These are phyloP conservation scores for Rhodotorula sp. DNA, from an alignment of 1,284 basidiomycete genomes.

Conservation along the genomic window DNA sequence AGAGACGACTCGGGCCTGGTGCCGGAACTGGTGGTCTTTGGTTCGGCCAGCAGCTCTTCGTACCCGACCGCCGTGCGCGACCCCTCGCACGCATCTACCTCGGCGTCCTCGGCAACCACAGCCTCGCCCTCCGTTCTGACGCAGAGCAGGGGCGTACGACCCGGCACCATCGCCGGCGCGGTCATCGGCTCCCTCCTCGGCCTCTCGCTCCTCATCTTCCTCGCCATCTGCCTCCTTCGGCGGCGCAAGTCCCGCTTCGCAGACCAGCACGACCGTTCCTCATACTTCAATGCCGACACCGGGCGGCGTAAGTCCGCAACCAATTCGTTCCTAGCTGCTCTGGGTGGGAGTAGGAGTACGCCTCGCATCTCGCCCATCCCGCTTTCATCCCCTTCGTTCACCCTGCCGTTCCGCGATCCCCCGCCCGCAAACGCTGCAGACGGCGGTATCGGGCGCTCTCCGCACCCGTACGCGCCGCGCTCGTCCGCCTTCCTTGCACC, in stretches of 20 bases:
- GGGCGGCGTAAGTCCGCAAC: neutral
- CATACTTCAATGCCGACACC: constrained; percentile 10
- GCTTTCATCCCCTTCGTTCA: neutral
- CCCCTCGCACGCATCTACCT: neutral
- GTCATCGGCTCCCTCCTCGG: constrained; percentile 7
- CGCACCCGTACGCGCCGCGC: neutral
- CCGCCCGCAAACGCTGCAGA: no score
- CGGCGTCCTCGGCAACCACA: neutral
- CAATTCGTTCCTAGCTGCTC: neutral
- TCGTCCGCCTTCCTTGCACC: neutral
- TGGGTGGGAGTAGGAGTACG: neutral
- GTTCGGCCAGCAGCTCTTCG: neutral
- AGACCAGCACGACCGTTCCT: neutral
- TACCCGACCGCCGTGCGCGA: neutral
- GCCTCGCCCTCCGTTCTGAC: neutral
- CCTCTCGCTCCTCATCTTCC: neutral
- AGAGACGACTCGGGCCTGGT: neutral
- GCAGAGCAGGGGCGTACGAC: neutral
- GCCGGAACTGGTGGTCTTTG: neutral
- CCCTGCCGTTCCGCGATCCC: neutral
- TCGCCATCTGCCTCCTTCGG: neutral
- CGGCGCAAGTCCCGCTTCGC: neutral
- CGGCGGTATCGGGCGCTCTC: neutral
- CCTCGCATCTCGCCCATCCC: neutral
- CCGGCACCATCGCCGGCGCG: neutral